phyloP scores from a whole-genome alignment of 2,329 filamentous ascomycete genomes.

The Tolypocladium inflatum region DNA sequence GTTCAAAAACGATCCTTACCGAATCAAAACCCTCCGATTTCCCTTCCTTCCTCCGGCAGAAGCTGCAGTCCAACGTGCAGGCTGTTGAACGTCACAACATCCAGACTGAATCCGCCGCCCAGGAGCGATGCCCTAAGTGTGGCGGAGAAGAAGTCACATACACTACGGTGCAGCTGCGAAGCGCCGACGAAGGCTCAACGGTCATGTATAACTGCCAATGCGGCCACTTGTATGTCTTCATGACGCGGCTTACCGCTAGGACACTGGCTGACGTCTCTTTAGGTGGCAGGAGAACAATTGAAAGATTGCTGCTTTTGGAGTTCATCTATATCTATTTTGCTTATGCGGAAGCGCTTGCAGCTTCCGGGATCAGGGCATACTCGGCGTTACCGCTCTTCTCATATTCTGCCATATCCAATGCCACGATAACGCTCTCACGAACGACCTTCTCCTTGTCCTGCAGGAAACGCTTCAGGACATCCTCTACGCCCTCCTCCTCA shows the following conservation, averaged over 20 bases:
- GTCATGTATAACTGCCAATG: constrained; percentile 87
- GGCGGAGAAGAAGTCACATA: constrained; percentile 75
- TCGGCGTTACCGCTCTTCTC: constrained; percentile 83
- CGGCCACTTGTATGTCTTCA: constrained; percentile 61
- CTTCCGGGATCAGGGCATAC: constrained; percentile 81
- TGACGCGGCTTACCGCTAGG: not conserved
- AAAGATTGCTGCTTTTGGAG: constrained; percentile 2
- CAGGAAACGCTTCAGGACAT: constrained; percentile 71
- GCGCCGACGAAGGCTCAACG: constrained; percentile 91
- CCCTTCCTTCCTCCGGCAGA: constrained; percentile 78
- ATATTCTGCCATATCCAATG: constrained; percentile 95
- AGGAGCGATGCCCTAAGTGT: constrained; percentile 70
- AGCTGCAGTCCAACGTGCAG: constrained; percentile 75
- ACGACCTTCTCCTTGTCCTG: constrained; percentile 90
- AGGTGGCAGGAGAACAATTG: constrained; percentile 54
- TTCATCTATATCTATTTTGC: constrained; percentile 8
- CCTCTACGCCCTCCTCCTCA: constrained; percentile 87
- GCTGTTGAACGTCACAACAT: constrained; percentile 69
- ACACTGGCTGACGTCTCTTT: constrained; percentile 1
- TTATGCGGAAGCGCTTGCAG: constrained; percentile 31
- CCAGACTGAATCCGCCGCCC: constrained; percentile 59
- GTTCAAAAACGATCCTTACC: constrained; percentile 68
- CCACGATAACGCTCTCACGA: constrained; percentile 87
- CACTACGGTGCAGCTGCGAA: constrained; percentile 74
- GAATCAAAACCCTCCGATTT: constrained; percentile 84